phyloP scores from a whole-genome alignment of 805 yeast genomes.

The Candida berthetii region DNA sequence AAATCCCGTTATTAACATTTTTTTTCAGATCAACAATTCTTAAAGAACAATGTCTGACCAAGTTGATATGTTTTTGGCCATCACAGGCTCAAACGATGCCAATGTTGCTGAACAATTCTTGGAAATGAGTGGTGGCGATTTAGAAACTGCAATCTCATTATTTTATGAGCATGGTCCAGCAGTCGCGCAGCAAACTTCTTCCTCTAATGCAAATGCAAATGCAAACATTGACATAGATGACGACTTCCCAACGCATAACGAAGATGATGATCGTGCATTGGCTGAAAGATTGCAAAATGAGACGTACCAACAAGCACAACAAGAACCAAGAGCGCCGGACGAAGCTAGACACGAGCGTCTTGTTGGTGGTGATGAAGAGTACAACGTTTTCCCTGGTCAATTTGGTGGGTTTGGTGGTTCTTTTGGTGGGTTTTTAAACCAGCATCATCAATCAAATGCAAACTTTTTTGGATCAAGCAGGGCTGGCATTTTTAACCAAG shows the following conservation, averaged over 20 bases:
- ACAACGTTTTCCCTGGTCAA: constrained; percentile 25
- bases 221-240: constrained; percentile 1
- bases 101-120: constrained; percentile 69
- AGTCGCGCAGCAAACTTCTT: constrained; percentile 10
- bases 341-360: constrained; percentile 75
- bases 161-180: constrained; percentile 64
- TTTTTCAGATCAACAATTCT: no score
- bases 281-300: constrained; percentile 63
- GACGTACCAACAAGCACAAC: constrained; percentile 38
- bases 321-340: constrained; percentile 69
- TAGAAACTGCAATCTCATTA: constrained; percentile 81
- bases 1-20: no score
- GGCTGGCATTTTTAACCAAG: constrained; percentile 30
- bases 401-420: constrained; percentile 33
- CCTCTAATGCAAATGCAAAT: neutral
- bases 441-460: constrained; percentile 13
- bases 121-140: constrained; percentile 68
- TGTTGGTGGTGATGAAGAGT: constrained; percentile 38
- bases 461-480: constrained; percentile 26
- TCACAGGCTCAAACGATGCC: constrained; percentile 69
- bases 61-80: constrained; percentile 72
- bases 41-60: constrained; percentile 32
- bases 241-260: neutral
- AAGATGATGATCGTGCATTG: constrained; percentile 40
- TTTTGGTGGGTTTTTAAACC: constrained; percentile 1